Base-by-base conservation (phyloP, 2,329 filamentous ascomycete species). In the Thelonectria olida region DNA sequence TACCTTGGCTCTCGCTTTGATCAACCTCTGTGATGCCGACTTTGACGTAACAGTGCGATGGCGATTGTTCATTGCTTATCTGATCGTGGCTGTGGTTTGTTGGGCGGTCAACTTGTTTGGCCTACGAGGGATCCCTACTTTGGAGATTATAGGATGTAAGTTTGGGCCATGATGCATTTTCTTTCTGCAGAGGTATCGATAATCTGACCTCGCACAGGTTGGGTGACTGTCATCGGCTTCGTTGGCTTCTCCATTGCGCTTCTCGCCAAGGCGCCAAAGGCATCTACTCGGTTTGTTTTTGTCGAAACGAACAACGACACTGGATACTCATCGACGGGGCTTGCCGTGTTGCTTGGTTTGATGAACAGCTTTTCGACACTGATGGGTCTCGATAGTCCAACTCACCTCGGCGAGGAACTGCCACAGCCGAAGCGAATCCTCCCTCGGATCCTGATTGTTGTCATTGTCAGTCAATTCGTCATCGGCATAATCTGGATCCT, bases 141-240 rank as follows among this genome's bases (percentile, higher is more conserved):
- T 48, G 38, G 49, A 53, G 23, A 47, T 23, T 8, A n/a, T 53
- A 9, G 55, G 55, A n/a, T 58, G 55, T 48, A 27, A 47, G 55
- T 42, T 13, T 12, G n/a, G 19, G 4, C n/a, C 22, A 31, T 6
- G n/a, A 15, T 8, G 10, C 13, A 15, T 17, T 17, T n/a, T 39
- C n/a, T 17, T 3, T 17, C 36, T n/a, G n/a, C n/a, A n/a, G n/a
- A n/a, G n/a, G n/a, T n/a, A n/a, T n/a, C n/a, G n/a, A n/a, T 17
- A 17, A 4, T 7, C 36, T 39, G 36, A 5, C 28, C 28, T 10
- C 13, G 28, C 28, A 10, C 12, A 53, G 50, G 50, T 31, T 41
- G 15, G 13, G 22, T 47, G 9, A 52, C 15, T 8, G 28, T 19
- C 7, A n/a, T 58, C 12, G 55, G 55, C 2, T 58, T 58, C 17